Conservation (phyloP, 306 rosid genomes). For the Cicer pinnatifidum region DNA sequence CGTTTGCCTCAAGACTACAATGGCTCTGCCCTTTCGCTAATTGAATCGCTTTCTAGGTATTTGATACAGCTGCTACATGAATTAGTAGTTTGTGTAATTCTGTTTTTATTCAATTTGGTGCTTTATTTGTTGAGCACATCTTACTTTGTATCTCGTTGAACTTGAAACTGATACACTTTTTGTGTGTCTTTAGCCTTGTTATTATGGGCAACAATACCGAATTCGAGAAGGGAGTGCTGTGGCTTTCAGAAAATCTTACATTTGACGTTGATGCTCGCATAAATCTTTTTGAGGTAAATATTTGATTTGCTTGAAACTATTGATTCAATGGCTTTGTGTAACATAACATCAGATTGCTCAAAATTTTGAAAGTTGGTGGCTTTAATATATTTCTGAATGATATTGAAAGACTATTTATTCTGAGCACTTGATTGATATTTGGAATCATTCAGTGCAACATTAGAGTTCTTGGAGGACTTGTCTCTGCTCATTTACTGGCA, state of each 20-base stretch:
- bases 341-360: conserved; percentile 19
- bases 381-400: conserved; percentile 40
- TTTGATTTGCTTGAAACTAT: conserved; percentile 36
- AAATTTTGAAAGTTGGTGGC: conserved; percentile 34
- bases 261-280: conserved; percentile 88
- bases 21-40: conserved; percentile 92
- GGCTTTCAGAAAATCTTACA: conserved; percentile 86
- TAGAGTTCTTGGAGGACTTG: conserved; percentile 97
- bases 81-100: conserved; percentile 17
- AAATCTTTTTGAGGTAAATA: conserved; percentile 90
- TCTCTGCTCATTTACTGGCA: conserved; percentile 94
- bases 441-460: conserved; percentile 87
- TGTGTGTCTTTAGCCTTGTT: conserved; percentile 64
- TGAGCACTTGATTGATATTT: conserved; percentile 49
- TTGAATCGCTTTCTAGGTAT: conserved; percentile 93
- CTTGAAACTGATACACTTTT: conserved; percentile 40
- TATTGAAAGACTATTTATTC: conserved; percentile 36
- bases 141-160: conserved; percentile 1
- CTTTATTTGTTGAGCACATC: conserved; percentile 3
- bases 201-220: conserved; percentile 87
- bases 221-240: conserved; percentile 79
- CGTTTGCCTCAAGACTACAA: conserved; percentile 75
- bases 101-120: conserved; percentile 29
- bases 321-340: conserved; percentile 34
- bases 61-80: conserved; percentile 33